phyloP scores from a whole-genome alignment of 129 eudicot genomes.

The Lactuca sativa region DNA sequence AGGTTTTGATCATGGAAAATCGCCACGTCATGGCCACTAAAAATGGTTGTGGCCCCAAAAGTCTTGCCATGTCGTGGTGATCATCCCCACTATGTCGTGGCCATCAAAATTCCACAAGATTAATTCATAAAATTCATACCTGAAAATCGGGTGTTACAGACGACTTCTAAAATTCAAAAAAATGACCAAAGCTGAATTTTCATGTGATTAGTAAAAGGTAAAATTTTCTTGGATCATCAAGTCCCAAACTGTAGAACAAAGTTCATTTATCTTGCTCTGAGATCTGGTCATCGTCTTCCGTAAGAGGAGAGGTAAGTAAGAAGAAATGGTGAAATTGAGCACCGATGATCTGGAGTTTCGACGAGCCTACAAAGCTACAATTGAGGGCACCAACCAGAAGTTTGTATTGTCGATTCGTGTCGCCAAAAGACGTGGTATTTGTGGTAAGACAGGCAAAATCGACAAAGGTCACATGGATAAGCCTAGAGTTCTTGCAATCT shows the following conservation, averaged over 20 bases:
- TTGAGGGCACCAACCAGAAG: constrained; percentile 83
- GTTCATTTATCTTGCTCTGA: constrained; percentile 6
- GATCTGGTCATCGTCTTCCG: constrained; percentile 22
- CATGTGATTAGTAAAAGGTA: constrained; percentile 1
- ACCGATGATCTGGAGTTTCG: constrained; percentile 88
- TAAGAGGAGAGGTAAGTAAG: constrained; percentile 2
- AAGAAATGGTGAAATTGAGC: constrained; percentile 87
- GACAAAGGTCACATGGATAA: constrained; percentile 87
- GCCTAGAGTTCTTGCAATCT: constrained; percentile 91
- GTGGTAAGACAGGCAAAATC: constrained; percentile 79
- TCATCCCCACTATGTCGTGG: no score
- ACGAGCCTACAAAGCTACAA: constrained; percentile 84
- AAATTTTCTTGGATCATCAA: constrained; percentile 9
- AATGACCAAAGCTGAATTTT: constrained; percentile 22
- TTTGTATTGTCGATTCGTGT: constrained; percentile 82
- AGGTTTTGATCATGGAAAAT: no score
- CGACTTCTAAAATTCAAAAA: constrained; percentile 15
- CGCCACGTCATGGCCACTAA: no score
- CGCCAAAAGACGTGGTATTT: constrained; percentile 87
- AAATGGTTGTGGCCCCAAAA: no score
- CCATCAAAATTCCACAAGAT: no score
- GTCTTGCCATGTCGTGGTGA: no score
- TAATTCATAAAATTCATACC: no score
- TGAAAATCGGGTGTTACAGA: no score
- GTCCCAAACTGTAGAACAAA: constrained; percentile 4